These are phyloP conservation scores for Wickerhamomyces bisporus DNA, from an alignment of 805 yeast species.

Conservation along the genomic window DNA sequence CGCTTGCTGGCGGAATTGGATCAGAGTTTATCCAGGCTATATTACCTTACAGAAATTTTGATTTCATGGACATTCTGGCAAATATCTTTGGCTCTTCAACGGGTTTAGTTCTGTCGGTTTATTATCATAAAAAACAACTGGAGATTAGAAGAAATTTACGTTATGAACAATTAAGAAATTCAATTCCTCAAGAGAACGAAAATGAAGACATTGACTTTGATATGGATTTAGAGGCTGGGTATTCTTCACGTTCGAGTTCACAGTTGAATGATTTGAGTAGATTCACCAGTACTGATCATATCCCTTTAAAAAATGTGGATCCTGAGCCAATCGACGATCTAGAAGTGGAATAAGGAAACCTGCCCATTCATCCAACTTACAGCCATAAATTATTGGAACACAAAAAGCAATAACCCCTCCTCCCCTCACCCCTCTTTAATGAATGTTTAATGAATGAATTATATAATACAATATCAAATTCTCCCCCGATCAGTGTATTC, in stretches of 20 bases:
- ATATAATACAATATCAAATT: neutral
- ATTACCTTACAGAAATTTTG: slow-evolving; percentile 44
- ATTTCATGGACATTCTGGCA: slow-evolving; percentile 38
- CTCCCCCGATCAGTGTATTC: no score
- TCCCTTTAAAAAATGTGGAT: slow-evolving; percentile 13
- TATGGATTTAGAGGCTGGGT: slow-evolving; percentile 17
- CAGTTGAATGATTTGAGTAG: slow-evolving; percentile 18
- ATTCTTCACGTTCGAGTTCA: slow-evolving; percentile 6
- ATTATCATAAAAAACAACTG: slow-evolving; percentile 20
- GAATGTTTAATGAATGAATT: neutral
- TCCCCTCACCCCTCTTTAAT: no score
- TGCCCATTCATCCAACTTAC: neutral
- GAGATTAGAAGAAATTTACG: slow-evolving; percentile 19
- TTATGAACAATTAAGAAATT: slow-evolving; percentile 21
- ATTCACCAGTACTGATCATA: slow-evolving; percentile 20
- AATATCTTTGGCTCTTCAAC: slow-evolving; percentile 28
- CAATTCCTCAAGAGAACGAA: slow-evolving; percentile 21
- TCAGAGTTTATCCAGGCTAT: slow-evolving; percentile 50
- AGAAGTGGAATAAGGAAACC: slow-evolving; percentile 16
- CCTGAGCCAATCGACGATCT: slow-evolving; percentile 20
- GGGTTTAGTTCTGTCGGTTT: slow-evolving; percentile 13
- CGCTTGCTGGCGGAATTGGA: slow-evolving; percentile 39
- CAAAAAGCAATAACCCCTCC: no score
- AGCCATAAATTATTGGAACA: neutral
- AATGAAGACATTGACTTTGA: slow-evolving; percentile 19